Percentiles rank a stretch among this genome's conserved stretches.
Evolutionary conservation across 331 rosid genomes (phyloP).

Genomic region (Phaseolus coccineus): DNA sequence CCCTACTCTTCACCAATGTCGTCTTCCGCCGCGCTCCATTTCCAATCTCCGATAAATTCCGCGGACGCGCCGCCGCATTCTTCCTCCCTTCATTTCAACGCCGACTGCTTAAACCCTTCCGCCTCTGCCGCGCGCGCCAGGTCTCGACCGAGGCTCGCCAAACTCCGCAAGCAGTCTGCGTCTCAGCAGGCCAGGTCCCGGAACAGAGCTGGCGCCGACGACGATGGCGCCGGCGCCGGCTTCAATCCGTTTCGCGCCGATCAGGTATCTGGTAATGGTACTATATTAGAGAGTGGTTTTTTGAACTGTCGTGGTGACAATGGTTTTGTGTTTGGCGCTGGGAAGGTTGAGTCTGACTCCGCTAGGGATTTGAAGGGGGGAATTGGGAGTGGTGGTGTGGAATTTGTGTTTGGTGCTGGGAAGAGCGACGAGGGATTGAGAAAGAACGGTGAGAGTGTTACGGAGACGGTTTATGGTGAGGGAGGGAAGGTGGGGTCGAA

Average conservation of each 20-base stretch:
- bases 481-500: conserved; percentile 24
- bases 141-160: conserved; percentile 66
- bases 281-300: conserved; percentile 25
- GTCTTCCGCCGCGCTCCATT: conserved; percentile 36
- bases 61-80: conserved; percentile 41
- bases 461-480: conserved; percentile 38
- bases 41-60: conserved; percentile 47
- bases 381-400: conserved; percentile 38
- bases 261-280: conserved; percentile 42
- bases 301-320: conserved; percentile 26
- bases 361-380: conserved; percentile 47
- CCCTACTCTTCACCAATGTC: conserved; percentile 52
- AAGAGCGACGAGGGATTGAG: conserved; percentile 31
- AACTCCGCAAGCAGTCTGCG: conserved; percentile 71
- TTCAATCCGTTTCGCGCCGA: conserved; percentile 59
- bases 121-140: conserved; percentile 38
- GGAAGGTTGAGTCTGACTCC: conserved; percentile 31
- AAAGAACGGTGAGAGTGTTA: conserved; percentile 22
- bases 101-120: conserved; percentile 43
- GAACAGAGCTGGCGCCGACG: conserved; percentile 35
- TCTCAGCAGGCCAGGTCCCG: conserved; percentile 63
- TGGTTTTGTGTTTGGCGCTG: conserved; percentile 66
- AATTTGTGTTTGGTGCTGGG: conserved; percentile 56
- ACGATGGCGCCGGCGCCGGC: conserved; percentile 34
- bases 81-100: conserved; percentile 40